Base-by-base conservation (phyloP, 495 filamentous ascomycete genomes). In the Aspergillus baeticus region DNA sequence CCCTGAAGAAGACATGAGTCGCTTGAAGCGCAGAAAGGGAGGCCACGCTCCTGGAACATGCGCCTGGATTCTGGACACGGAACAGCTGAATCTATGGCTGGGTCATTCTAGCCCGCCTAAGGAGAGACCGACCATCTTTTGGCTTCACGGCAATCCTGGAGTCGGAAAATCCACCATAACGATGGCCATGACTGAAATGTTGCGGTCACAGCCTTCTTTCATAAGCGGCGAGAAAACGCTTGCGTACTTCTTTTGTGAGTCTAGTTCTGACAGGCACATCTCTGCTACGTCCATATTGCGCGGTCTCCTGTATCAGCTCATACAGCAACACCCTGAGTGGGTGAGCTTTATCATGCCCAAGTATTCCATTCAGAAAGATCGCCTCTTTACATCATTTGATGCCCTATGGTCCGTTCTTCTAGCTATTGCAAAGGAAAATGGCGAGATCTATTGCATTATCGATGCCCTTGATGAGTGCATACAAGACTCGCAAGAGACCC, bases 381-480 rank as follows among this genome's bases (percentile, higher is more conserved):
- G 8, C 4, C 26, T 29, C 4, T 47, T 52, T 23, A 31, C 20
- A 6, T 50, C 54, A 2, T 51, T 57, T 23, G 54, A 57, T 22
- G 8, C 34, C 10, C 39, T 57, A 11, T 57, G 54, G 54, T 50
- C 54, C 6, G 17, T 50, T 5, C n/a, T 57, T 34, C 36, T 57
- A 11, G 54, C 35, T 0, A 11, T 21, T 1, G 35, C 50, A 14
- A 17, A 15, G 0, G 44, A 13, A 1, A 34, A 6, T 17, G 36
- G 35, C 8, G 20, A 51, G 13, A 57, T 43, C 13, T 57, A 66
- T 43, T 67, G 61, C 51, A 61, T 69, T 36, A 58, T 64, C n/a
- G 63, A 69, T 59, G 58, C 64, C 4, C 55, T 70, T 5, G 66
- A 70, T 46, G 65, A 70, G 57, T 68, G 67, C 47, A 61, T 61